Conservation (phyloP, 495 filamentous ascomycete species). For the Penicillium mononematosum region DNA sequence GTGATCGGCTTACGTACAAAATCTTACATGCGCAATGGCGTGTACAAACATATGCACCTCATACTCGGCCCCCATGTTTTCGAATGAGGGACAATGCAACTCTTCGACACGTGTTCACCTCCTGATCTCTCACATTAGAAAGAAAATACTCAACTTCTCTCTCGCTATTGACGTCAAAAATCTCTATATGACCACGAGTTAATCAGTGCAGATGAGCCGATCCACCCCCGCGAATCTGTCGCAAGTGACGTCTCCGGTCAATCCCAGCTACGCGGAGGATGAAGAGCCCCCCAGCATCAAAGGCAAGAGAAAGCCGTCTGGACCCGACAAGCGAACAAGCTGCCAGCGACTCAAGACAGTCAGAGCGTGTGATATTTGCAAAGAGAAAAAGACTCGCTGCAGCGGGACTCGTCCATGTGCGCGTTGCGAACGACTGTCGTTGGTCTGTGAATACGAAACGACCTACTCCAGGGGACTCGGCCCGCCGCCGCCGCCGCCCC, state of each 20-base stretch:
- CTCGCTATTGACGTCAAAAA: too few species aligned
- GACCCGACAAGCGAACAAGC: background rate
- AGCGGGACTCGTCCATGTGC: conserved; percentile 4
- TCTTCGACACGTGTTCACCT: too few species aligned
- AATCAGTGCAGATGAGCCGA: conserved; percentile 1
- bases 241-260: background rate
- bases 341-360: conserved; percentile 2
- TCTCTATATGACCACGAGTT: background rate
- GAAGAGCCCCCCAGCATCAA: background rate
- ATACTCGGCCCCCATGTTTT: too few species aligned
- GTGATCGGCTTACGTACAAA: too few species aligned
- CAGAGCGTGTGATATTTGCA: conserved; percentile 1
- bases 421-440: conserved; percentile 4
- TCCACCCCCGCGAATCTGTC: conserved; percentile 1
- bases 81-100: too few species aligned
- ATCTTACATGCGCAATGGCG: too few species aligned
- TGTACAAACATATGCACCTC: too few species aligned
- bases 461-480: conserved; percentile 3
- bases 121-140: too few species aligned
- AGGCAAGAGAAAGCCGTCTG: background rate
- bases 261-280: background rate
- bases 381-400: conserved; percentile 7
- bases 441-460: conserved; percentile 2
- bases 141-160: too few species aligned
- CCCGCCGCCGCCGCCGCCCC: background rate